A percentile compares a stretch with the other conserved stretches of the same genome.
Conservation (phyloP, 2,329 filamentous ascomycete genomes). For the Aspergillus luchuensis region DNA sequence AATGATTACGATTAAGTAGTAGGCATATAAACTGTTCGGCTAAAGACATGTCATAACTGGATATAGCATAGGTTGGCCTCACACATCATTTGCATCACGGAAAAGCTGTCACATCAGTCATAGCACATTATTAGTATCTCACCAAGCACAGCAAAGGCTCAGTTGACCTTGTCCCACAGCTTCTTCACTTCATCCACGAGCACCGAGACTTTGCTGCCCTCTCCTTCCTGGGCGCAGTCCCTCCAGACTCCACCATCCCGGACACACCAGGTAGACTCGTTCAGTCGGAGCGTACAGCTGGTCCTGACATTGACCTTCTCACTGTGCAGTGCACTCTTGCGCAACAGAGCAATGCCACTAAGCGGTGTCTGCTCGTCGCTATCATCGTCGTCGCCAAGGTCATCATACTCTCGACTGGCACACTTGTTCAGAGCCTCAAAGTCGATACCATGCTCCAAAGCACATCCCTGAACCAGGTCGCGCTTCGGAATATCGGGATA, state of each 20-base stretch:
- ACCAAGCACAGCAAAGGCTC: slow-evolving; percentile 2
- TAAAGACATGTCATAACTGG: background rate
- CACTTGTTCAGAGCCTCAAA: slow-evolving; percentile 81
- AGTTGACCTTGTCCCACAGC: slow-evolving; percentile 54
- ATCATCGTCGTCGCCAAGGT: slow-evolving; percentile 57
- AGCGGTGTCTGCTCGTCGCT: slow-evolving; percentile 59
- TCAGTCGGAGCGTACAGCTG: slow-evolving; percentile 77
- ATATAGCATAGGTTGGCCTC: background rate
- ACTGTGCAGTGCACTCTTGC: slow-evolving; percentile 55
- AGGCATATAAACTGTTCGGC: background rate
- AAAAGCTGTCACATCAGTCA: background rate
- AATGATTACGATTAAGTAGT: background rate
- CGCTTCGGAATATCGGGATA: slow-evolving; percentile 77
- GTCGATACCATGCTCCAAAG: slow-evolving; percentile 85
- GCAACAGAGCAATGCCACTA: slow-evolving; percentile 49
- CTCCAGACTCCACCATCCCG: slow-evolving; percentile 77
- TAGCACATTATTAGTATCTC: background rate
- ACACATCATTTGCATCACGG: background rate
- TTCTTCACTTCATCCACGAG: slow-evolving; percentile 76
- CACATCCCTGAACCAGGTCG: slow-evolving; percentile 80
- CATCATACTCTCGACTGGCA: slow-evolving; percentile 73
- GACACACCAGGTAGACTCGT: slow-evolving; percentile 80
- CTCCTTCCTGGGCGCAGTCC: slow-evolving; percentile 70
- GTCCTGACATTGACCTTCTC: slow-evolving; percentile 64
- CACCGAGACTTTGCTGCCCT: slow-evolving; percentile 55